Percentiles rank a stretch among this genome's conserved stretches.
These are phyloP conservation scores for Penicillium sp. DNA, from an alignment of 2,329 filamentous ascomycete genomes.

Conservation along the genomic window DNA sequence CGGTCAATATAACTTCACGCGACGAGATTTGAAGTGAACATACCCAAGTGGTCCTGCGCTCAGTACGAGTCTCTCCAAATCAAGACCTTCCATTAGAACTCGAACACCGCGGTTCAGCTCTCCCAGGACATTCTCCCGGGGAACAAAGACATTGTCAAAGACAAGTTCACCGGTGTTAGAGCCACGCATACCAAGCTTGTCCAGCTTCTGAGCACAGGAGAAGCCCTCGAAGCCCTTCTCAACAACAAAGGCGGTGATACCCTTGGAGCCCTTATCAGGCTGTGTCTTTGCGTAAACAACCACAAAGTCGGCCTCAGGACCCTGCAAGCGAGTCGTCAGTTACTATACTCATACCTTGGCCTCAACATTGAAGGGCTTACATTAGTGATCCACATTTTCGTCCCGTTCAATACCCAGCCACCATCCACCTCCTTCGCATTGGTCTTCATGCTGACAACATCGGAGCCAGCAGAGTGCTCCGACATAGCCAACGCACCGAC, in stretches of 20 bases:
- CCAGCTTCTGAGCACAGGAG: conserved; percentile 83
- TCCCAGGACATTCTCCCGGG: conserved; percentile 77
- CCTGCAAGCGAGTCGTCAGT: conserved; percentile 32
- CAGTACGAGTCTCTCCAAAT: conserved; percentile 89
- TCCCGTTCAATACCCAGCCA: conserved; percentile 81
- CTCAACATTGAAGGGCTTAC: conserved; percentile 41
- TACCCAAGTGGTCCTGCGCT: conserved; percentile 83
- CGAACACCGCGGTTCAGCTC: conserved; percentile 76
- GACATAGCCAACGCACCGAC: conserved; percentile 94
- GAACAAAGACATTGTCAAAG: conserved; percentile 89
- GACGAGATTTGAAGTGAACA: conserved; percentile 1
- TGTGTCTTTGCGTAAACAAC: conserved; percentile 97
- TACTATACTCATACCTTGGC: neutral
- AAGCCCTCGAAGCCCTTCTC: conserved; percentile 71
- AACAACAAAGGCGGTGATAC: conserved; percentile 93
- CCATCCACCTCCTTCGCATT: conserved; percentile 78
- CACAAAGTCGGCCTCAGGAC: conserved; percentile 87
- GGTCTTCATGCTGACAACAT: conserved; percentile 95
- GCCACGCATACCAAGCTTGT: conserved; percentile 98
- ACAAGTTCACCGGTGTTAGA: conserved; percentile 94
- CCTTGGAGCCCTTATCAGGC: conserved; percentile 76
- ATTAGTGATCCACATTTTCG: conserved; percentile 99
- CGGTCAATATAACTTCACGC: conserved; percentile 11
- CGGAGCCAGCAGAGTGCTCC: conserved; percentile 84
- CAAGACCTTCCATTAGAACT: conserved; percentile 94